Evolutionary conservation across 345 rosid species (phyloP), one percentile per base, ranked within the genome.

Genomic region (Pelargonium nanum): DNA sequence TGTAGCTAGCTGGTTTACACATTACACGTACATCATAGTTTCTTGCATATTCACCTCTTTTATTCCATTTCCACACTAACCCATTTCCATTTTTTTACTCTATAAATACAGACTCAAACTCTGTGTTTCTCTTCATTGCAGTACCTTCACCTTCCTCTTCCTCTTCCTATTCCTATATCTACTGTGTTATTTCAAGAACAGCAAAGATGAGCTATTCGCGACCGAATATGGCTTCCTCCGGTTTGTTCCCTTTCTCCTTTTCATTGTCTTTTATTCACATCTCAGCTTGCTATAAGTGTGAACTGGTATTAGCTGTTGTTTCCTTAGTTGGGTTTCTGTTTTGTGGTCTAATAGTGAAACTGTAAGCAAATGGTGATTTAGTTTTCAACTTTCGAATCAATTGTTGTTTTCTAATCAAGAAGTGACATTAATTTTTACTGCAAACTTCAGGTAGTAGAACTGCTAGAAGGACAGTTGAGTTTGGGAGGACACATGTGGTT

Each of bases 401-500:
- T 19, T 48, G 52, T 19, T 1, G 16, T 16, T 16, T 6, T 15
- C 53, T 50, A 6, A 19, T 50, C 0, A 7, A 50, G 13, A 48
- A 19, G 13, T 48, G n/a, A 15, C n/a, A 30, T 24, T 12, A 57
- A 4, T 32, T 16, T 26, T 55, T 45, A 15, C 3, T 26, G 19
- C 32, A 32, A 28, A 52, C 26, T 52, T 19, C 53, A 85, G 92
- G 89, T 60, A 80, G 89, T 65, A 72, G 87, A 80, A 69, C 72
- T 63, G 70, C 68, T 52, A 71, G 81, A 64, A 81, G 89, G 65
- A 78, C 89, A 19, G 65, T 81, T 54, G 93, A 86, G 62, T 86
- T 79, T 69, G 92, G 92, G 63, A 83, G 88, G 75, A 85, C 92
- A 21, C 69, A 83, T 72, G 92, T 85, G 51, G 92, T 83, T 68